Conservation (phyloP, 345 rosid genomes). For the Eucalyptus camaldulensis region DNA sequence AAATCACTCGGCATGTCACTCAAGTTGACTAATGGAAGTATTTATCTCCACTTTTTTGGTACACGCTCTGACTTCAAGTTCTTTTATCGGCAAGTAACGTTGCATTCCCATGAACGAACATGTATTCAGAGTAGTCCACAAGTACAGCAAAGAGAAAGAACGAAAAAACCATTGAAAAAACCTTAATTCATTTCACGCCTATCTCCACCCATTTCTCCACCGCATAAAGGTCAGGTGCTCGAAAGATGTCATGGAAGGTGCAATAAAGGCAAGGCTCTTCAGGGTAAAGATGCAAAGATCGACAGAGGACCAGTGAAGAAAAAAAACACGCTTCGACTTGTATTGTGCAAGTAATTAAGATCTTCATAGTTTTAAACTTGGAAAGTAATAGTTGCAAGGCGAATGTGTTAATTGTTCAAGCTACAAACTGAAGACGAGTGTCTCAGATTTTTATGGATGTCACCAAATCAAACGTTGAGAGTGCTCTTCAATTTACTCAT, state of each 20-base stretch:
- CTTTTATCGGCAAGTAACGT: neutral
- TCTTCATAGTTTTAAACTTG: neutral
- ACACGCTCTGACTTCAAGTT: neutral
- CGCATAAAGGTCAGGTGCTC: neutral
- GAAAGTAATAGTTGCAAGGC: neutral
- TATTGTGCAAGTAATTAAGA: neutral
- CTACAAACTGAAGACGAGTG: neutral
- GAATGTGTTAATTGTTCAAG: neutral
- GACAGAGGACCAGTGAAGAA: neutral
- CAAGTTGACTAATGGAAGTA: neutral
- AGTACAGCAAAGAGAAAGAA: neutral
- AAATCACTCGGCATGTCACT: neutral
- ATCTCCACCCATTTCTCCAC: neutral
- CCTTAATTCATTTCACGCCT: neutral
- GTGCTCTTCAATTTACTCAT: neutral
- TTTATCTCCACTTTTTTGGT: neutral
- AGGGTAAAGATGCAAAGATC: neutral
- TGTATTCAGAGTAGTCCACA: neutral
- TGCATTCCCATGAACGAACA: neutral
- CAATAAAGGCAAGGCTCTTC: neutral
- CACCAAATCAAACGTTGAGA: neutral
- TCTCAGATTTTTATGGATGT: neutral
- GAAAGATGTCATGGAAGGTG: neutral
- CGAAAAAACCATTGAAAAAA: neutral
- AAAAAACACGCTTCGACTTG: rapidly evolving